These are phyloP conservation scores for Oenanthe sinensis DNA, from an alignment of 129 eudicot genomes.

Conservation along the genomic window DNA sequence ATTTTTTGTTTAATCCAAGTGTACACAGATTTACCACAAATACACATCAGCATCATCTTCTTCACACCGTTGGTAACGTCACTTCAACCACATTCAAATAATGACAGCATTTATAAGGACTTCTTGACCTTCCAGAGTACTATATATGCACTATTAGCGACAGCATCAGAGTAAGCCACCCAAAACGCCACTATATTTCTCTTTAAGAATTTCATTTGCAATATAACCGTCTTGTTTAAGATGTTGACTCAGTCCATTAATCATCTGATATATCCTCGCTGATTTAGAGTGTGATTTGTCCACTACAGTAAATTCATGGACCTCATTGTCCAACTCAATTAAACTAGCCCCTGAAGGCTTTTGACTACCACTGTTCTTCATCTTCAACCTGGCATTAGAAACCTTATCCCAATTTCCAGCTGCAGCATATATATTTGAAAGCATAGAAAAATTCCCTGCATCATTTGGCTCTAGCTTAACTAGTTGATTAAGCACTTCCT, in stretches of 20 bases:
- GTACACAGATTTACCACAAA: background rate
- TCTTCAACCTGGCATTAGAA: conserved; percentile 46
- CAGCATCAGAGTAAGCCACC: conserved; percentile 6
- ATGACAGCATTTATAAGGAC: conserved; percentile 5
- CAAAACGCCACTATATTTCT: conserved; percentile 3
- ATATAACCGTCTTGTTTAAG: conserved; percentile 41
- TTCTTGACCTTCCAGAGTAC: background rate
- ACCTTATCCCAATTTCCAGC: conserved; percentile 64
- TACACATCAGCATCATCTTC: background rate
- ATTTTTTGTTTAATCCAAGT: background rate
- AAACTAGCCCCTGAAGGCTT: conserved; percentile 75
- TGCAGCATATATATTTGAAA: conserved; percentile 77
- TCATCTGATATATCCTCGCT: conserved; percentile 57
- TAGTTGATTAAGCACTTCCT: conserved; percentile 53
- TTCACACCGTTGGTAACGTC: background rate
- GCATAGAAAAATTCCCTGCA: conserved; percentile 54
- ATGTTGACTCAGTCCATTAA: conserved; percentile 50
- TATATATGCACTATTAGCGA: background rate
- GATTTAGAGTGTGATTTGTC: conserved; percentile 57
- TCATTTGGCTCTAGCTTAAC: conserved; percentile 50
- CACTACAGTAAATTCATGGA: conserved; percentile 67
- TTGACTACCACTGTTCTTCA: conserved; percentile 43
- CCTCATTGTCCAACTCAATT: conserved; percentile 50
- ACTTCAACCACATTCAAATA: background rate
- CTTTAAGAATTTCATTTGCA: conserved; percentile 22